Percentiles rank a stretch among this genome's conserved stretches.
Evolutionary conservation across 2,329 filamentous ascomycete genomes (phyloP).

Genomic region (Beauveria sp.): DNA sequence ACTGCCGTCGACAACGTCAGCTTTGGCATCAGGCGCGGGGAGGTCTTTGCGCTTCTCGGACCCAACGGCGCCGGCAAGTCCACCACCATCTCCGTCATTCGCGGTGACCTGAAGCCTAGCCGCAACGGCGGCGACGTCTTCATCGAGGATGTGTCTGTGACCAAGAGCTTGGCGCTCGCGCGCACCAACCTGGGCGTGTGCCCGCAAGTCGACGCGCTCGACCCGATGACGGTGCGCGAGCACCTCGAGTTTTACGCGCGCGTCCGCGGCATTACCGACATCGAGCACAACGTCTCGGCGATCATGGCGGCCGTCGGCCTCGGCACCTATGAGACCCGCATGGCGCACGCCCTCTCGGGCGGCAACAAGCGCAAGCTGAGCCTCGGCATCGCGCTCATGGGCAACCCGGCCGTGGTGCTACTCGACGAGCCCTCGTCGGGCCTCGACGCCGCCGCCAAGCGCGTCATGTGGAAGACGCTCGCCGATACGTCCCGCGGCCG

Average conservation of each 20-base stretch:
- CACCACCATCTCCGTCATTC: constrained; percentile 80
- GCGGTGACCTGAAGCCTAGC: constrained; percentile 76
- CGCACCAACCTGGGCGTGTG: constrained; percentile 81
- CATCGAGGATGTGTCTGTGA: constrained; percentile 70
- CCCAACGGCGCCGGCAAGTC: constrained; percentile 90
- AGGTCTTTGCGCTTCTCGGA: constrained; percentile 83
- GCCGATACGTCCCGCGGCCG: constrained; percentile 65
- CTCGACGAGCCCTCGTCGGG: constrained; percentile 86
- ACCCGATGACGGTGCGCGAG: constrained; percentile 82
- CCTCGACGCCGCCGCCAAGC: constrained; percentile 84
- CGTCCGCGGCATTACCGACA: constrained; percentile 67
- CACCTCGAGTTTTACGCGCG: constrained; percentile 84
- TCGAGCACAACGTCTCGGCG: constrained; percentile 69
- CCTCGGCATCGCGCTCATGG: constrained; percentile 84
- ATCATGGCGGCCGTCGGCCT: constrained; percentile 79
- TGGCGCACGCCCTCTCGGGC: constrained; percentile 74
- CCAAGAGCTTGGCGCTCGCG: constrained; percentile 62
- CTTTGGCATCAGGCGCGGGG: constrained; percentile 70
- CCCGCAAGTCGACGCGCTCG: constrained; percentile 81
- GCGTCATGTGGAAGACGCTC: constrained; percentile 88
- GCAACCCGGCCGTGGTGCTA: constrained; percentile 78
- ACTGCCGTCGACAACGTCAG: constrained; percentile 83
- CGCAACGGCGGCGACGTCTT: constrained; percentile 68
- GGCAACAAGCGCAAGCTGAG: constrained; percentile 93
- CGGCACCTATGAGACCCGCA: constrained; percentile 59